Conservation (phyloP, 495 filamentous ascomycete genomes). For the Penicillium atrosanguineum region DNA sequence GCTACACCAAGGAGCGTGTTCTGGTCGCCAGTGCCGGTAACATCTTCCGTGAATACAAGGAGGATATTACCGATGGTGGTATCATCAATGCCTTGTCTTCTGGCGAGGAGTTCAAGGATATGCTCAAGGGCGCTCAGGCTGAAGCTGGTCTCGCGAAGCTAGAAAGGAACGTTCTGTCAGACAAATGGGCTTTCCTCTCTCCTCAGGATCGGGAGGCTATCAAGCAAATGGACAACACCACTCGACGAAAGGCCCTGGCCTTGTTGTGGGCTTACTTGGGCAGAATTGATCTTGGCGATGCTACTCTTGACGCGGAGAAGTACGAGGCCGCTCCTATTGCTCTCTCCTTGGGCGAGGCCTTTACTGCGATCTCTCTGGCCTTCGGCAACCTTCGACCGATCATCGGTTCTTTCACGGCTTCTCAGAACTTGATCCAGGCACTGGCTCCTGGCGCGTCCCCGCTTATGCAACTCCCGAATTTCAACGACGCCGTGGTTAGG, state of each 20-base stretch:
- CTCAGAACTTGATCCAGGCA: constrained; percentile 87
- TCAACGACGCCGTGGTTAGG: constrained; percentile 72
- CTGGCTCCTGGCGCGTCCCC: constrained; percentile 78
- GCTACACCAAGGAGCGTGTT: constrained; percentile 86
- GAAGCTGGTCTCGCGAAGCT: constrained; percentile 76
- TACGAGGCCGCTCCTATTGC: constrained; percentile 83
- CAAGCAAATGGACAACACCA: constrained; percentile 71
- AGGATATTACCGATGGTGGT: constrained; percentile 73
- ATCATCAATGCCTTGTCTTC: constrained; percentile 76
- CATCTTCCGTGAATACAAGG: constrained; percentile 88
- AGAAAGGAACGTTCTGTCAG: constrained; percentile 70
- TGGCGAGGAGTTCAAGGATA: constrained; percentile 75
- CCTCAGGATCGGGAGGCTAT: constrained; percentile 57
- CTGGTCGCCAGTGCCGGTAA: constrained; percentile 88
- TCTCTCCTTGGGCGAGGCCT: constrained; percentile 78
- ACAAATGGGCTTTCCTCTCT: constrained; percentile 48
- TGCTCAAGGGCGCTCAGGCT: constrained; percentile 68
- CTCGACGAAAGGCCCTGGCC: constrained; percentile 79
- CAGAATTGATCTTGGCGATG: constrained; percentile 73
- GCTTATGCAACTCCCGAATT: constrained; percentile 86
- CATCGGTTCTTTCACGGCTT: constrained; percentile 74
- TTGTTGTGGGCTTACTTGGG: constrained; percentile 94
- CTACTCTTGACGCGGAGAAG: constrained; percentile 63
- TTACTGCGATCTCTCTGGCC: constrained; percentile 79
- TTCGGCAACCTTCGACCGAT: constrained; percentile 82